Percentiles rank a stretch among this genome's conserved stretches.
Conservation (phyloP, 2,329 filamentous ascomycete genomes). For the Colletotrichum coccodes region DNA sequence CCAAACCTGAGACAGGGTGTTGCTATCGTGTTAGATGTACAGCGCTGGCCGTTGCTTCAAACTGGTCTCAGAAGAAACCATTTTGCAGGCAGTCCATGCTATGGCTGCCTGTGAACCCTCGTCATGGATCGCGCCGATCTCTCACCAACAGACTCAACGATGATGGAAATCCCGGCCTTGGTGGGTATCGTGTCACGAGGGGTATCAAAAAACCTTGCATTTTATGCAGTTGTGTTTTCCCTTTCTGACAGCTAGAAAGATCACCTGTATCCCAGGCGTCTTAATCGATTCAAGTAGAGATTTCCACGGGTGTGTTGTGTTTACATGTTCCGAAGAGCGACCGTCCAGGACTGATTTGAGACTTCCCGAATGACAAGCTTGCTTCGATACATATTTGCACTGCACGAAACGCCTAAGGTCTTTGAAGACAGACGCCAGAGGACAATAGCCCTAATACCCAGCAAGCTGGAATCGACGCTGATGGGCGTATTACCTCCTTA, state of each 20-base stretch:
- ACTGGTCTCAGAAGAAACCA: not conserved
- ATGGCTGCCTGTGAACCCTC: not conserved
- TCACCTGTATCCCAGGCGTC: not conserved
- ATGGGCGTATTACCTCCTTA: constrained; percentile 7
- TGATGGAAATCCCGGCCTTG: not conserved
- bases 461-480: not conserved
- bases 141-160: not conserved
- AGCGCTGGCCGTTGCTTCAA: not conserved
- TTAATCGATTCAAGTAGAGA: not conserved
- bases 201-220: not conserved
- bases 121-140: not conserved
- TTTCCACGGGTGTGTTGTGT: not conserved
- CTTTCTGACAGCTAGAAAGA: not conserved
- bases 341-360: not conserved
- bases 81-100: not conserved
- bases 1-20: not conserved
- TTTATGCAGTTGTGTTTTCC: not conserved
- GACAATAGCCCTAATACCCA: not conserved
- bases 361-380: constrained; percentile 1
- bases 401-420: no score
- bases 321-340: not conserved
- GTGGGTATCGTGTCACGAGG: not conserved
- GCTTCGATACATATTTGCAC: not conserved
- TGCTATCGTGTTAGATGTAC: not conserved
- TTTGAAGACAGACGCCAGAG: not conserved